Conservation (phyloP, 805 yeast species). For the Ogataea nonfermentans region DNA sequence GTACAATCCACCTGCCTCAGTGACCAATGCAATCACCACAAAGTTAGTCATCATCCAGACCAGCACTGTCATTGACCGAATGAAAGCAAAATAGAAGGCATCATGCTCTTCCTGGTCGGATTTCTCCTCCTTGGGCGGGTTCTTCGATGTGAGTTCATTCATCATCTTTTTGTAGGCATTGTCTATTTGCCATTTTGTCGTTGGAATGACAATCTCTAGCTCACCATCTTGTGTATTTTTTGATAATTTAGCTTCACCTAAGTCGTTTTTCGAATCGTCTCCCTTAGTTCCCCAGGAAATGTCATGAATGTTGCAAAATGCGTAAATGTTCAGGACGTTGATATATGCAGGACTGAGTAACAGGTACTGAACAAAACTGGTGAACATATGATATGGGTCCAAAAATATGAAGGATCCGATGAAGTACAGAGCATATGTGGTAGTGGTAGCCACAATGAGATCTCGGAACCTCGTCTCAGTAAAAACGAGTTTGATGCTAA, state of each 20-base stretch:
- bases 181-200: constrained; percentile 74
- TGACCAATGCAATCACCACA: constrained; percentile 75
- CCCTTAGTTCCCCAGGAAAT: constrained; percentile 98
- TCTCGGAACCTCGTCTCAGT: constrained; percentile 77
- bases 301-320: constrained; percentile 95
- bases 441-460: constrained; percentile 76
- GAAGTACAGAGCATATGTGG: constrained; percentile 81
- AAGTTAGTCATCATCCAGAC: constrained; percentile 88
- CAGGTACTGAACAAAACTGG: constrained; percentile 81
- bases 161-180: constrained; percentile 65
- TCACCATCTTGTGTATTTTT: constrained; percentile 54
- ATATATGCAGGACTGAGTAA: constrained; percentile 85
- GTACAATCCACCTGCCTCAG: constrained; percentile 78
- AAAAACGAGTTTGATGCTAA: constrained; percentile 48
- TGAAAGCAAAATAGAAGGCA: constrained; percentile 83
- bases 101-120: constrained; percentile 46
- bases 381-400: constrained; percentile 91
- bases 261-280: constrained; percentile 63
- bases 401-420: constrained; percentile 76
- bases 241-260: constrained; percentile 78
- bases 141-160: constrained; percentile 49
- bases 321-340: constrained; percentile 88
- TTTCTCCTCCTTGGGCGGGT: constrained; percentile 22
- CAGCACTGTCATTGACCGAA: constrained; percentile 85
- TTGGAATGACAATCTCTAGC: constrained; percentile 70